A percentile compares a stretch with the other conserved stretches of the same genome.
These are phyloP conservation scores for Filosporella fistucella DNA, from an alignment of 495 filamentous ascomycete genomes.

Conservation along the genomic window DNA sequence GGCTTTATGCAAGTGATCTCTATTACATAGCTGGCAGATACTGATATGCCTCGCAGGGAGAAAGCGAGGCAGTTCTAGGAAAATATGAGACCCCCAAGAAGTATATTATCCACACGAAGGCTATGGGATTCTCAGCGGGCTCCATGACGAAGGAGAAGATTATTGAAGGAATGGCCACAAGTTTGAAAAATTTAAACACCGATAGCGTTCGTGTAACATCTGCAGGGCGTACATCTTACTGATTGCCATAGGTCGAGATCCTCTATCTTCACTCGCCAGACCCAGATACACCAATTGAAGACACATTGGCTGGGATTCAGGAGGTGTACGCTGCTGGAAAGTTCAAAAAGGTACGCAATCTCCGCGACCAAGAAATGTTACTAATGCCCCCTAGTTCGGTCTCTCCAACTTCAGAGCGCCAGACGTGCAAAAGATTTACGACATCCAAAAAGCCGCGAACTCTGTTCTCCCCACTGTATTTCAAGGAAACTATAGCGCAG, in stretches of 20 bases:
- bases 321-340: slow-evolving; percentile 31
- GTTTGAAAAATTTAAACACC: slow-evolving; percentile 26
- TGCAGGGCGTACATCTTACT: neutral
- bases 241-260: slow-evolving; percentile 23
- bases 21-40: neutral
- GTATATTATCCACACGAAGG: slow-evolving; percentile 36
- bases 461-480: slow-evolving; percentile 42
- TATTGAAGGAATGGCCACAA: slow-evolving; percentile 26
- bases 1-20: slow-evolving; percentile 22
- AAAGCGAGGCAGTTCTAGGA: slow-evolving; percentile 30
- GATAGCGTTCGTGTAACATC: slow-evolving; percentile 18
- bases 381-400: slow-evolving; percentile 28
- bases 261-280: slow-evolving; percentile 41
- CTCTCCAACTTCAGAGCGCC: slow-evolving; percentile 39
- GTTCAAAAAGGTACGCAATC: slow-evolving; percentile 23
- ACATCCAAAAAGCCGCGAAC: slow-evolving; percentile 35
- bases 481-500: slow-evolving; percentile 45
- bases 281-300: slow-evolving; percentile 36
- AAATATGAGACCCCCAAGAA: slow-evolving; percentile 21
- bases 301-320: slow-evolving; percentile 35
- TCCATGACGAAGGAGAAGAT: slow-evolving; percentile 26
- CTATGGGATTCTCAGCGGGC: slow-evolving; percentile 21
- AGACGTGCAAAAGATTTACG: slow-evolving; percentile 40
- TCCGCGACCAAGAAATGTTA: slow-evolving; percentile 27
- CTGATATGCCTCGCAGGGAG: slow-evolving; percentile 6